Evolutionary conservation across 805 yeast genomes (phyloP).

Genomic region (Saccharomyces eubayanus): DNA sequence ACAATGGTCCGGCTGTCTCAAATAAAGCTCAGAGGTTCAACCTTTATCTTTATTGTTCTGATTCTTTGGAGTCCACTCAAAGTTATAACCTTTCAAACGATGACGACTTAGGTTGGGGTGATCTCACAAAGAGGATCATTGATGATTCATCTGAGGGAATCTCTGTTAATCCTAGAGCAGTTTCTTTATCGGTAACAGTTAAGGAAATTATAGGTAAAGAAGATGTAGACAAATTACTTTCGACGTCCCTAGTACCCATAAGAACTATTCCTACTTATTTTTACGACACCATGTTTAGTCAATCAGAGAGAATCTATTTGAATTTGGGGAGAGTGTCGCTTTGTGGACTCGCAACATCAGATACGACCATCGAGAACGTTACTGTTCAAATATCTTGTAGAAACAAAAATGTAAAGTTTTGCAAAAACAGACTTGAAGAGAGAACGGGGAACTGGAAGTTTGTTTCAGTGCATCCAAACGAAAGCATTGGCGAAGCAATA

Average conservation of each 20-base stretch:
- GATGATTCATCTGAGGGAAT: slow-evolving; percentile 67
- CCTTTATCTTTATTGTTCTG: slow-evolving; percentile 62
- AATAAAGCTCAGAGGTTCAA: slow-evolving; percentile 65
- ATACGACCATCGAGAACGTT: slow-evolving; percentile 18
- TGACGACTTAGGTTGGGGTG: slow-evolving; percentile 76
- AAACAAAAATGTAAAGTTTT: slow-evolving; percentile 44
- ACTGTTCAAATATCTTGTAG: slow-evolving; percentile 28
- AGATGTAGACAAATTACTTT: slow-evolving; percentile 31
- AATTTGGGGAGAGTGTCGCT: slow-evolving; percentile 40
- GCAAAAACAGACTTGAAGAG: slow-evolving; percentile 59
- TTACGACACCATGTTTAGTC: slow-evolving; percentile 54
- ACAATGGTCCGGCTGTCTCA: slow-evolving; percentile 48
- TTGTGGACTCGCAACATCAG: slow-evolving; percentile 6
- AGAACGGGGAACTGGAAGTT: slow-evolving; percentile 55
- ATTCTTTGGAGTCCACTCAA: slow-evolving; percentile 33
- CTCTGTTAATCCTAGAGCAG: slow-evolving; percentile 76
- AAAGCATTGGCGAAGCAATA: slow-evolving; percentile 62
- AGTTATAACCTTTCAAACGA: not conserved
- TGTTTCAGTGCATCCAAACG: slow-evolving; percentile 63
- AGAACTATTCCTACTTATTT: slow-evolving; percentile 41
- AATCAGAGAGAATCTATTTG: slow-evolving; percentile 54
- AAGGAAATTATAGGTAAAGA: slow-evolving; percentile 58
- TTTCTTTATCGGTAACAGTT: slow-evolving; percentile 55
- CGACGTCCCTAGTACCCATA: slow-evolving; percentile 55
- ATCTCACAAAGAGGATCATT: slow-evolving; percentile 67